Conservation (phyloP, 2,329 filamentous ascomycete species). For the Xylariaceae sp. region DNA sequence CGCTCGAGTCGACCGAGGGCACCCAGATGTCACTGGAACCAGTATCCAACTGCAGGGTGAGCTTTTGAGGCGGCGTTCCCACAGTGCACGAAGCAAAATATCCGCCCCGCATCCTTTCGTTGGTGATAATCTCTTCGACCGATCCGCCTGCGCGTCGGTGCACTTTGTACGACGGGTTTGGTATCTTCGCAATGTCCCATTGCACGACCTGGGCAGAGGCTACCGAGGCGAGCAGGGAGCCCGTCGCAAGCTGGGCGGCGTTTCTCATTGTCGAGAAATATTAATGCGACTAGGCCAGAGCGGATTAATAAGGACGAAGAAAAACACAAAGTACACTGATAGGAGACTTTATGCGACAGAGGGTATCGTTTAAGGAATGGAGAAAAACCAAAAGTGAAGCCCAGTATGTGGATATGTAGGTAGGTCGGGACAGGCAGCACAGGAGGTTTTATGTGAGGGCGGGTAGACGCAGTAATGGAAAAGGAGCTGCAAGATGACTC, state of each 20-base stretch:
- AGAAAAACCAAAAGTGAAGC: too few species aligned
- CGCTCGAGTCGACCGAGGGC: slow-evolving; percentile 33
- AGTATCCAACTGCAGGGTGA: slow-evolving; percentile 58
- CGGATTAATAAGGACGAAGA: neutral
- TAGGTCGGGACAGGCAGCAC: too few species aligned
- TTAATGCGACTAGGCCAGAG: neutral
- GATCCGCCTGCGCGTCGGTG: slow-evolving; percentile 35
- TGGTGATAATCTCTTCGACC: slow-evolving; percentile 39
- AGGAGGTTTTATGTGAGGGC: too few species aligned
- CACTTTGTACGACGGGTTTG: slow-evolving; percentile 26
- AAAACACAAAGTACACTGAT: too few species aligned
- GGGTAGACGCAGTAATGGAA: too few species aligned
- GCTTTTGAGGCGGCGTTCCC: slow-evolving; percentile 51
- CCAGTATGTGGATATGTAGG: too few species aligned
- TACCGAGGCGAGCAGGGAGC: slow-evolving; percentile 26
- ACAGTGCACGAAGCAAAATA: slow-evolving; percentile 54
- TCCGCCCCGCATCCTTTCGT: slow-evolving; percentile 40
- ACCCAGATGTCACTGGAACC: slow-evolving; percentile 64
- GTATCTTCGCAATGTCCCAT: slow-evolving; percentile 42
- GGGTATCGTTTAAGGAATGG: too few species aligned
- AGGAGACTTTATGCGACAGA: too few species aligned
- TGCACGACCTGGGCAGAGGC: slow-evolving; percentile 37
- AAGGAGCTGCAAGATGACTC: too few species aligned
- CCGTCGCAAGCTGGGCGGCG: slow-evolving; percentile 21
- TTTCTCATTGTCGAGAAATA: slow-evolving; percentile 21